Evolutionary conservation across 257 asterid genomes (phyloP).

Genomic region (Solanum medicagineum): DNA sequence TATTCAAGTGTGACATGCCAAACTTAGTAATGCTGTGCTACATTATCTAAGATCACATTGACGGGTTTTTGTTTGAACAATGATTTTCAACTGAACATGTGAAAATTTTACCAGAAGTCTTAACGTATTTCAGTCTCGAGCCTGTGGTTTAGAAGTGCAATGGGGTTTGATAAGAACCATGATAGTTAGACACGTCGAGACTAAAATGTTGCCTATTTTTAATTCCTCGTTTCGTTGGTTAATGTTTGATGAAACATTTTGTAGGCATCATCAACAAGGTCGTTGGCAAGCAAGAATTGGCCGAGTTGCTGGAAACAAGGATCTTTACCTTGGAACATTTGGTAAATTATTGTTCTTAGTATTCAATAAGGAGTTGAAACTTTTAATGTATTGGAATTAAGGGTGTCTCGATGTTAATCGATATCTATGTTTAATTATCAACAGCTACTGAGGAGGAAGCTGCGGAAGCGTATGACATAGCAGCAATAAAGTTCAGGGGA

Average conservation of each 20-base stretch:
- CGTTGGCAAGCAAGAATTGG: constrained; percentile 99
- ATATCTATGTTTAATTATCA: not conserved
- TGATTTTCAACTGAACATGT: not conserved
- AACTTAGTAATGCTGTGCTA: not conserved
- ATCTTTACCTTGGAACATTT: constrained; percentile 88
- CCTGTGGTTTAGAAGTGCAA: not conserved
- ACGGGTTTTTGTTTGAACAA: not conserved
- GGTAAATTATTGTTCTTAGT: constrained; percentile 20
- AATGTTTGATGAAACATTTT: not conserved
- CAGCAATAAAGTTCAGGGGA: constrained; percentile 91
- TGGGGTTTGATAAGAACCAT: not conserved
- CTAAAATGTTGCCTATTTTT: not conserved
- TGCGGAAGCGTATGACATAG: constrained; percentile 95
- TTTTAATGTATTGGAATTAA: not conserved
- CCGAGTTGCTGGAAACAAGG: constrained; percentile 92
- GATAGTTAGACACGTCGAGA: not conserved
- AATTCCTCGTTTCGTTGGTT: not conserved
- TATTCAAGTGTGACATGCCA: not conserved
- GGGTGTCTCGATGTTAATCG: not conserved
- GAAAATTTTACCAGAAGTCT: rapidly evolving
- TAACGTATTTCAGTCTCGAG: not conserved
- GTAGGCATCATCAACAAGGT: constrained; percentile 99
- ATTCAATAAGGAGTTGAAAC: not conserved
- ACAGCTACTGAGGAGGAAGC: constrained; percentile 99
- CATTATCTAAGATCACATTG: not conserved